Base-by-base conservation (phyloP, 768 basidiomycete species). In the Holtermanniella nyarrowii region DNA sequence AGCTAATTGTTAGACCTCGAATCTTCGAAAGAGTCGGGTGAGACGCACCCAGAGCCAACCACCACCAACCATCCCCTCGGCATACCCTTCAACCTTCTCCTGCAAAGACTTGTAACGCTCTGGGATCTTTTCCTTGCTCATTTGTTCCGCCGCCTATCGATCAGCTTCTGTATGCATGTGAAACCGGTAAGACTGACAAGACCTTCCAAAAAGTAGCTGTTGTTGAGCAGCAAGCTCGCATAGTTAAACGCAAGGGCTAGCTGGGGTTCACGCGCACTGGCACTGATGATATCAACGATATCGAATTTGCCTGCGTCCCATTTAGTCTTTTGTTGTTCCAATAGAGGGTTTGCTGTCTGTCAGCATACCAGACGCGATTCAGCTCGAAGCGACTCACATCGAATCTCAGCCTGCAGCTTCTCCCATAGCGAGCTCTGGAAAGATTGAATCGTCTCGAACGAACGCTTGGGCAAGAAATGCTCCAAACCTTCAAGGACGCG, bases 221-320 rank as follows among this genome's bases (percentile, higher is more conserved):
- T 97, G 74, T 97, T 99, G 55, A 96, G 75, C 4, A 93, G 87
- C 44, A 88, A 79, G 57, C 85, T 85, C 3, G 91, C 89, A 65
- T 91, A 89, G 72, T 86, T 93, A 73, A 90, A 97, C 22, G 81
- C 80, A 48, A 91, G 72, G 1, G 81, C 77, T 48, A 80, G 73
- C 21, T 78, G 74, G 41, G 78, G 79, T 25, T 80, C 73, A 14
- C 74, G 61, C 0, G 88, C 79, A 10, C 84, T 80, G 27, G 77
- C 77, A 26, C 87, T 77, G 22, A 93, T 31, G 13, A 69, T 52
- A 31, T 57, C 48, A 27, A 58, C 57, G 53, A 69, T 65, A 48
- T 69, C 65, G 1, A 69, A 44, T 21, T 58, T 59, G 22, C 50
- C 44, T 44, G 22, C 49, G 41, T 68, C 63, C 66, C 66, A 67